Base-by-base conservation (phyloP, 768 basidiomycete genomes). In the Mycena alexandri region DNA sequence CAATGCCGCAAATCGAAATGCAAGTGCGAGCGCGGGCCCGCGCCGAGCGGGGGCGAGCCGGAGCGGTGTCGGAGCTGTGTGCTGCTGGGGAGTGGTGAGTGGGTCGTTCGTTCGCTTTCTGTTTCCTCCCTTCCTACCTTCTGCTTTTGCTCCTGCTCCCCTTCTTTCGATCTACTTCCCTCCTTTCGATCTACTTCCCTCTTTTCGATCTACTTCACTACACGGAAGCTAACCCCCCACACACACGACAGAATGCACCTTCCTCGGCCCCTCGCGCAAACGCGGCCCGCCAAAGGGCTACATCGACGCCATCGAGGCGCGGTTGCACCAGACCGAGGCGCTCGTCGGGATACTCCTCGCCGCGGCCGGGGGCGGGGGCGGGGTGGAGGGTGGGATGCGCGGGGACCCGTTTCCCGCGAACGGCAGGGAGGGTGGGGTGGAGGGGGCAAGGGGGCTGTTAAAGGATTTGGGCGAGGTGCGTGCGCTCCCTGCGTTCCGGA, bases 281-380 rank as follows among this genome's bases (percentile, higher is more conserved):
- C 90, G 94, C 70, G 94, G 94, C 2, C 92, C 93, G 4, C 93
- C 93, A n/a, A 94, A 94, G 75, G 95, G 95, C 1, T 97, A 97
- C 82, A 96, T 97, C 75, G 94, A 96, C 74, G 94, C 94, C 33
- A 95, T 97, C 72, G 95, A 97, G 79, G 92, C 93, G 16, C 88
- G 94, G 16, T 81, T 97, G 7, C 95, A 97, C 72, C 93, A 96
- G 75, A 93, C 94, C 19, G 95, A 97, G 76, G 95, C 95, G 0
- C 83, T 97, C 46, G 83, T 97, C 33, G 95, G 94, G 58, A 91
- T 95, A 64, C 81, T 96, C 58, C 82, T 96, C 43, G 84, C 89
- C 41, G 84, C 86, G 4, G 76, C 71, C 16, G 80, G 83, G 24
- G 83, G 89, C 84, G 66, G n/a, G n/a, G n/a, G n/a, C n/a, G n/a